A percentile compares a stretch with the other conserved stretches of the same genome.
These are phyloP conservation scores for Podaxis carcinomalis DNA, from an alignment of 768 basidiomycete genomes.

Conservation along the genomic window DNA sequence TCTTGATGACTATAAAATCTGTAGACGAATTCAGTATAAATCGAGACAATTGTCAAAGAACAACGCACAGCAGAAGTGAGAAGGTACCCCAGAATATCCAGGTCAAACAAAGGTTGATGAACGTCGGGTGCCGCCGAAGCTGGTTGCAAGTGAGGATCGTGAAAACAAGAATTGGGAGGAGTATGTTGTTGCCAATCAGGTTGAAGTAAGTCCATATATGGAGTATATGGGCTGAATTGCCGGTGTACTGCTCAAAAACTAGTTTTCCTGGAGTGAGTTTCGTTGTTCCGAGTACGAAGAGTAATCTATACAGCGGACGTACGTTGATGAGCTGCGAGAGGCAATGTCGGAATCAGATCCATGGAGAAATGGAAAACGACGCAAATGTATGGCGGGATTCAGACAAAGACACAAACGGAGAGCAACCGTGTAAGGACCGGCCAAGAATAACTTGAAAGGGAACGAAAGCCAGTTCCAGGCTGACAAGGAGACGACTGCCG, in stretches of 20 bases:
- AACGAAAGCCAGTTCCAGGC: no score
- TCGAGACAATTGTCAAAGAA: neutral
- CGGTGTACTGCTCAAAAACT: neutral
- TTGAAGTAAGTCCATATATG: constrained; percentile 40
- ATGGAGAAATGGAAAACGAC: no score
- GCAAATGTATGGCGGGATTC: no score
- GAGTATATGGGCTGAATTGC: constrained; percentile 23
- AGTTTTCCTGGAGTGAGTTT: neutral
- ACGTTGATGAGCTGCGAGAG: neutral
- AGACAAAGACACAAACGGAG: no score
- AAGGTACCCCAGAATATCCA: constrained; percentile 43
- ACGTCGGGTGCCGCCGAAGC: constrained; percentile 33
- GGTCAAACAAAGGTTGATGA: constrained; percentile 42
- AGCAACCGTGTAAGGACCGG: no score
- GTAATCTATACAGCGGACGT: neutral
- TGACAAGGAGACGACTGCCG: no score
- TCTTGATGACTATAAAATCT: constrained; percentile 38
- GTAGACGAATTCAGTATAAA: neutral
- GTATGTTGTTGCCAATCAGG: constrained; percentile 38
- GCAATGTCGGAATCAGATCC: no score
- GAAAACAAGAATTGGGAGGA: constrained; percentile 37
- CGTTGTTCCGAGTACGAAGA: neutral
- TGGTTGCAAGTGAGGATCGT: constrained; percentile 38
- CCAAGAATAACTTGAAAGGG: no score
- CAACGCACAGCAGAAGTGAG: constrained; percentile 37